Percentiles rank a stretch among this genome's conserved stretches.
Evolutionary conservation across 2,329 filamentous ascomycete genomes (phyloP).

Genomic region (Colletotrichum cordylinicola): DNA sequence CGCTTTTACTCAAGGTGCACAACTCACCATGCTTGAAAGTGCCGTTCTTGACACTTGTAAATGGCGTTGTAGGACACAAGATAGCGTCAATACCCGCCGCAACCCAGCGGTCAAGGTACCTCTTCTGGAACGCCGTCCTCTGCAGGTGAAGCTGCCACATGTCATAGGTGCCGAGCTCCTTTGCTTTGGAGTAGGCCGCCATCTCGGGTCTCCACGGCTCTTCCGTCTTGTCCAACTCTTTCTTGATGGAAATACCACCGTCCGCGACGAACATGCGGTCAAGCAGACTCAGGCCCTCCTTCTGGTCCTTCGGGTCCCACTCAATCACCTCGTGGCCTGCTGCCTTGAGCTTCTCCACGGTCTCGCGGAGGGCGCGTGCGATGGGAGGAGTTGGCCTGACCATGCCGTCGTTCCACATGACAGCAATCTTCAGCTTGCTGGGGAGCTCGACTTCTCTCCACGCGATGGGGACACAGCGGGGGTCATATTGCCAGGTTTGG

Average conservation of each 20-base stretch:
- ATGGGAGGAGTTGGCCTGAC: slow-evolving; percentile 72
- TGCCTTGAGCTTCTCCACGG: slow-evolving; percentile 41
- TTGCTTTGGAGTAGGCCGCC: slow-evolving; percentile 34
- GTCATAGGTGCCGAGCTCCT: slow-evolving; percentile 45
- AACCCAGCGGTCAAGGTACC: slow-evolving; percentile 52
- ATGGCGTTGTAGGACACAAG: slow-evolving; percentile 60
- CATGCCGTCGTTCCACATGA: slow-evolving; percentile 70
- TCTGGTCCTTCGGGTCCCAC: slow-evolving; percentile 51
- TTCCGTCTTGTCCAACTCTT: slow-evolving; percentile 43
- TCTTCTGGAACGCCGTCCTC: slow-evolving; percentile 49
- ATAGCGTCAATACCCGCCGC: slow-evolving; percentile 63
- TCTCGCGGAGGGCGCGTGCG: slow-evolving; percentile 57
- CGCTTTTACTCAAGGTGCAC: neutral
- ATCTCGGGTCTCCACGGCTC: slow-evolving; percentile 49
- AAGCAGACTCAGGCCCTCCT: slow-evolving; percentile 41
- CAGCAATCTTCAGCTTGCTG: slow-evolving; percentile 57
- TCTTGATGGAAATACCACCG: slow-evolving; percentile 45
- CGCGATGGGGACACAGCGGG: slow-evolving; percentile 63
- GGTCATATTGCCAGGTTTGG: slow-evolving; percentile 62
- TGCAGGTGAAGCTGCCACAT: slow-evolving; percentile 56
- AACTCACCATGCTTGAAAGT: slow-evolving; percentile 47
- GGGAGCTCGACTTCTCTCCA: slow-evolving; percentile 50
- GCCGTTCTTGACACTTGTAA: slow-evolving; percentile 46
- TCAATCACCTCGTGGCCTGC: slow-evolving; percentile 59
- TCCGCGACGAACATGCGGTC: slow-evolving; percentile 54